phyloP scores from a whole-genome alignment of 2,329 filamentous ascomycete genomes.

The Plectosphaerella cucumerina region DNA sequence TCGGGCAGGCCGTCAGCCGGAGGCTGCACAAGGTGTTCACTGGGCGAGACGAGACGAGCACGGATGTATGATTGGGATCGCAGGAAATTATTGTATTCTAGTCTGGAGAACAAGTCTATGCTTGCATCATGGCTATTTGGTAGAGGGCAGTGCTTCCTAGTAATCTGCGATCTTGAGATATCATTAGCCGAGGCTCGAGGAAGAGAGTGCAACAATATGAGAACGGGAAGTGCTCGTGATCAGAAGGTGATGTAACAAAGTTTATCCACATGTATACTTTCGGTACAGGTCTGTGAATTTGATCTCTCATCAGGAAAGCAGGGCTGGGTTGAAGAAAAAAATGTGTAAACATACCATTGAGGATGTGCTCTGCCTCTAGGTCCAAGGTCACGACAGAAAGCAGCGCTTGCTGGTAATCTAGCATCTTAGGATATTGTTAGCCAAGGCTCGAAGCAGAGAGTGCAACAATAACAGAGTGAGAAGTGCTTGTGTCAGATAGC shows the following conservation, averaged over 20 bases:
- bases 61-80: slow-evolving; percentile 40
- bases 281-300: slow-evolving; percentile 85
- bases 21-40: slow-evolving; percentile 58
- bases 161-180: too few species aligned
- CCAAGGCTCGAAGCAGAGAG: background rate
- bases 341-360: slow-evolving; percentile 32
- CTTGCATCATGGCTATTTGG: too few species aligned
- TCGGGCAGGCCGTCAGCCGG: slow-evolving; percentile 56
- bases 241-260: slow-evolving; percentile 78
- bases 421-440: too few species aligned
- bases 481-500: slow-evolving; percentile 51
- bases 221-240: background rate
- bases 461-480: background rate
- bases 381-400: background rate
- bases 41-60: slow-evolving; percentile 49
- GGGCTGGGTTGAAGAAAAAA: slow-evolving; percentile 8
- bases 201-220: background rate
- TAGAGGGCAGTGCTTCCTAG: too few species aligned
- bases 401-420: too few species aligned
- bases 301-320: slow-evolving; percentile 66
- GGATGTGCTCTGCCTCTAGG: background rate
- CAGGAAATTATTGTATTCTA: background rate
- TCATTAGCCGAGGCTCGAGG: background rate
- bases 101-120: background rate
- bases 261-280: slow-evolving; percentile 63